A percentile compares a stretch with the other conserved stretches of the same genome.
Evolutionary conservation across 2,329 filamentous ascomycete species (phyloP).

Genomic region (Phaeoacremonium minimum): DNA sequence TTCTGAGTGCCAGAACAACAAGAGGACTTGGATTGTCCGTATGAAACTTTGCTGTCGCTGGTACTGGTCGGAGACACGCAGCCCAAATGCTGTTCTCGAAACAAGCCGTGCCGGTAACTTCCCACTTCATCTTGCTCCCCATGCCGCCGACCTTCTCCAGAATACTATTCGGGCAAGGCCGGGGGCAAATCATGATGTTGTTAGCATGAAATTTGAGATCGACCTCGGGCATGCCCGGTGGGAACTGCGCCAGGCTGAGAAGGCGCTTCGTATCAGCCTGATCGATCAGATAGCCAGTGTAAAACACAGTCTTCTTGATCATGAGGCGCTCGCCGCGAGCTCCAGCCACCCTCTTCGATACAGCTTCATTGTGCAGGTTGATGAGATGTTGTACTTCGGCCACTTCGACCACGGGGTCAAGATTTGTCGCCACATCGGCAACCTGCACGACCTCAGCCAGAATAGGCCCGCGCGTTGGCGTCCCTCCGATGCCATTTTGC

Average conservation of each 20-base stretch:
- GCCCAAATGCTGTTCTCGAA: conserved; percentile 86
- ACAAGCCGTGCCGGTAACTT: conserved; percentile 70
- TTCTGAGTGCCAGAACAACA: conserved; percentile 77
- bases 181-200: conserved; percentile 84
- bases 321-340: conserved; percentile 44
- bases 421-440: conserved; percentile 64
- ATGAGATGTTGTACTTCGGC: conserved; percentile 85
- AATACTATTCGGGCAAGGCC: conserved; percentile 66
- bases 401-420: conserved; percentile 76
- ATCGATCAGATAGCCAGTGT: conserved; percentile 84
- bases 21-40: conserved; percentile 76
- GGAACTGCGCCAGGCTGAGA: conserved; percentile 63
- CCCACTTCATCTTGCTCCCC: conserved; percentile 78
- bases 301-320: conserved; percentile 85
- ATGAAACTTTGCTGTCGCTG: conserved; percentile 62
- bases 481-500: conserved; percentile 41
- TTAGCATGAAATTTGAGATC: conserved; percentile 82
- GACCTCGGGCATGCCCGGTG: conserved; percentile 55
- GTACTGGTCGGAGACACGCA: conserved; percentile 70
- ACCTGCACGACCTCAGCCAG: conserved; percentile 82
- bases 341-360: conserved; percentile 31
- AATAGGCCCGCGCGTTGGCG: conserved; percentile 59
- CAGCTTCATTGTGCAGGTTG: conserved; percentile 73
- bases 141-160: conserved; percentile 83
- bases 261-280: conserved; percentile 68